phyloP scores from a whole-genome alignment of 257 asterid genomes.

The Scutellaria baicalensis region DNA sequence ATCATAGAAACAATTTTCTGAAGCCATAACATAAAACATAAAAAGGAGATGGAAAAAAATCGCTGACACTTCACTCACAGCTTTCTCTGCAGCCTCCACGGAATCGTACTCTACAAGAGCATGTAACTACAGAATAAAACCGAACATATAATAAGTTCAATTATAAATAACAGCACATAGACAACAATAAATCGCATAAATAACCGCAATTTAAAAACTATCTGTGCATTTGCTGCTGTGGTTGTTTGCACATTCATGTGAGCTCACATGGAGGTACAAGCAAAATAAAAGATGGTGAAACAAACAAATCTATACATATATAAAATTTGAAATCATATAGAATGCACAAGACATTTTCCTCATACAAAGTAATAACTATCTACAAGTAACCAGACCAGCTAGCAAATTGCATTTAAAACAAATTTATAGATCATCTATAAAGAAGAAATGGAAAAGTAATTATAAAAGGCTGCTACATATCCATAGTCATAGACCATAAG shows the following conservation, averaged over 20 bases:
- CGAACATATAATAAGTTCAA: conserved; percentile 1
- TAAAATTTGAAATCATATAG: neutral
- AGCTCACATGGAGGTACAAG: neutral
- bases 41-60: neutral
- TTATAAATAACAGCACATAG: neutral
- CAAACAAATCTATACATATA: neutral
- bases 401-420: neutral
- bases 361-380: neutral
- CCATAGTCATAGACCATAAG: neutral
- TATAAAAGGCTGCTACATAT: neutral
- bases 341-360: neutral
- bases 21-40: neutral
- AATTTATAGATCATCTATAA: neutral
- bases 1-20: conserved; percentile 7
- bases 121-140: conserved; percentile 51
- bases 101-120: conserved; percentile 87
- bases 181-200: neutral
- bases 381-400: neutral
- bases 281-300: neutral
- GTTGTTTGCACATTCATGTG: neutral
- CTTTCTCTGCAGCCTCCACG: conserved; percentile 86
- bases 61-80: conserved; percentile 51
- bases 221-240: neutral
- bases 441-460: neutral
- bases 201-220: neutral